Percentiles rank a stretch among this genome's conserved stretches.
These are phyloP conservation scores for Dactylellina parvicollis DNA, from an alignment of 2,329 filamentous ascomycete genomes.

Conservation along the genomic window DNA sequence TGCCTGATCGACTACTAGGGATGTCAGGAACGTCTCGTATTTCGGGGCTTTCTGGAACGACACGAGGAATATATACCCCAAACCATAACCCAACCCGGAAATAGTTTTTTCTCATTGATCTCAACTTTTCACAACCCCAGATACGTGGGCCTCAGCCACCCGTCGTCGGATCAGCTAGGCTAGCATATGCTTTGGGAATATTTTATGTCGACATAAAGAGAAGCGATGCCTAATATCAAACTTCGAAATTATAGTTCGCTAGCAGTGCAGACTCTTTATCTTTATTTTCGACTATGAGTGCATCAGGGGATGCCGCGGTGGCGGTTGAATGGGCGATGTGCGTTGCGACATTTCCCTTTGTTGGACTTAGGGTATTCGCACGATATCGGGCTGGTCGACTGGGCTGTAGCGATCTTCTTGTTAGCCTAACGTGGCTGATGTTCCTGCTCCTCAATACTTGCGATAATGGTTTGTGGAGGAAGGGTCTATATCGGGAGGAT, in stretches of 20 bases:
- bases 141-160: conserved; percentile 29
- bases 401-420: conserved; percentile 33
- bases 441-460: conserved; percentile 30
- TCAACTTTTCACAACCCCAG: conserved; percentile 9
- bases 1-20: conserved; percentile 35
- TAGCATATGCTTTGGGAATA: background rate
- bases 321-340: conserved; percentile 38
- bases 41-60: conserved; percentile 28
- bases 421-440: conserved; percentile 34
- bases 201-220: conserved; percentile 2
- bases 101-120: conserved; percentile 3
- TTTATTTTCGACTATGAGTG: conserved; percentile 26
- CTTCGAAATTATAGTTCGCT: conserved; percentile 13
- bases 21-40: conserved; percentile 40
- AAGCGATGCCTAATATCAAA: conserved; percentile 16
- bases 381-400: conserved; percentile 41
- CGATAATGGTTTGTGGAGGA: conserved; percentile 32
- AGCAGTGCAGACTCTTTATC: conserved; percentile 3
- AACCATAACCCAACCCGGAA: conserved; percentile 8
- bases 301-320: conserved; percentile 37
- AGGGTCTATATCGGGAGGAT: conserved; percentile 35
- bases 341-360: conserved; percentile 40
- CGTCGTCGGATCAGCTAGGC: background rate
- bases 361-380: conserved; percentile 33
- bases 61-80: conserved; percentile 42